phyloP scores from a whole-genome alignment of 805 yeast genomes.

The Candida gorgasii region DNA sequence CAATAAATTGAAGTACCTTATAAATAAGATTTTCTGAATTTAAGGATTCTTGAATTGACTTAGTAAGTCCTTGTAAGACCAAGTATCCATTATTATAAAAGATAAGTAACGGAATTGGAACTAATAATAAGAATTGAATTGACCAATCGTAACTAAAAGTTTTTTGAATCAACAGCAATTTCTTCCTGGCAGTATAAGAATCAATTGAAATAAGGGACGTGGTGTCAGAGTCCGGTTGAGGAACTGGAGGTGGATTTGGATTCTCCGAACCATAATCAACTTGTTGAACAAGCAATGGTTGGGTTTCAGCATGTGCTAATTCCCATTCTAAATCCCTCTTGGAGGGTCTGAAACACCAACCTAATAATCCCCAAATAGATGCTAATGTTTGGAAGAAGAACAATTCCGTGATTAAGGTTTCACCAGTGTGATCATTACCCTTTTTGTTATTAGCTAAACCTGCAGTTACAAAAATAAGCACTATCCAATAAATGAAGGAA shows the following conservation, averaged over 20 bases:
- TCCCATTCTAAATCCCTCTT: conserved; percentile 14
- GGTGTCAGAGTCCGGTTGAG: conserved; percentile 12
- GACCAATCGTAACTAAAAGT: conserved; percentile 79
- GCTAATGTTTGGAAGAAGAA: conserved; percentile 50
- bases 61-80: conserved; percentile 62
- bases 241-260: conserved; percentile 12
- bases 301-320: conserved; percentile 14
- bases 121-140: conserved; percentile 65
- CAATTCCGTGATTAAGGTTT: conserved; percentile 47
- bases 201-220: conserved; percentile 26
- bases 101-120: conserved; percentile 62
- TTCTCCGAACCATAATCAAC: conserved; percentile 21
- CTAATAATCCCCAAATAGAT: conserved; percentile 52
- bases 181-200: conserved; percentile 13
- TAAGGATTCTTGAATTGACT: conserved; percentile 69
- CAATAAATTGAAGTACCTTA: conserved; percentile 27
- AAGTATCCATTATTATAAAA: conserved; percentile 57
- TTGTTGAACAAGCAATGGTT: conserved; percentile 30
- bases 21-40: conserved; percentile 40
- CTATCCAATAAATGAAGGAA: conserved; percentile 57
- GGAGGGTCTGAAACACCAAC: conserved; percentile 35
- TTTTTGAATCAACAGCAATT: conserved; percentile 21
- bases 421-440: conserved; percentile 53
- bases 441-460: conserved; percentile 48
- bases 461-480: conserved; percentile 44